Evolutionary conservation across 805 yeast species (phyloP).

Genomic region (Candida silvicultrix): DNA sequence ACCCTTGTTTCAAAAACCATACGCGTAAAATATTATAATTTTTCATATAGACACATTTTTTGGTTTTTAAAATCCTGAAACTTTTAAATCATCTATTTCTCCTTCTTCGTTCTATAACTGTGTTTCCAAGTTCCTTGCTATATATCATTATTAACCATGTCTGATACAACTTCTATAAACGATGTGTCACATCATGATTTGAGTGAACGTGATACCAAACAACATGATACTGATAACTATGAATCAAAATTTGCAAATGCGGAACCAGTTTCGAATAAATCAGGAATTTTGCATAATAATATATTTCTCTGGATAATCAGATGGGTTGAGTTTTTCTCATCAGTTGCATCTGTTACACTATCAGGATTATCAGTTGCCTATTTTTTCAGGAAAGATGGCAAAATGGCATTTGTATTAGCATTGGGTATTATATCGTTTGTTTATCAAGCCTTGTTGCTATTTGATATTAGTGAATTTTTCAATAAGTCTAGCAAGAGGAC

Average conservation of each 20-base stretch:
- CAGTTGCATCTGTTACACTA: neutral
- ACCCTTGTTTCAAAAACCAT: too few relatives aligned
- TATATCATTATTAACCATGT: too few relatives aligned
- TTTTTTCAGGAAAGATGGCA: neutral
- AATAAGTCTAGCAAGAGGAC: neutral
- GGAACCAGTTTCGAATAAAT: neutral
- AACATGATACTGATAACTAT: neutral
- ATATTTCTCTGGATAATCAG: neutral
- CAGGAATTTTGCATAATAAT: neutral
- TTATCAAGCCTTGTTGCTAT: neutral
- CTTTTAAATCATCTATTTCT: too few relatives aligned
- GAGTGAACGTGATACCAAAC: neutral
- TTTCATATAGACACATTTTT: too few relatives aligned
- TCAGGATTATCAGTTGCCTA: neutral
- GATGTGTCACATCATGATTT: neutral
- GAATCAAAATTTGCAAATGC: neutral
- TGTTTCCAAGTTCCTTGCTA: too few relatives aligned
- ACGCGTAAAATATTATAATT: too few relatives aligned
- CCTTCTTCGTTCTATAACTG: too few relatives aligned
- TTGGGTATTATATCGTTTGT: neutral
- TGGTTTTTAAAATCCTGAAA: too few relatives aligned
- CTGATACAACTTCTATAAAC: neutral
- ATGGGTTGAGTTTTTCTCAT: neutral
- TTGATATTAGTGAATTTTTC: neutral
- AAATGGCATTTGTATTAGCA: neutral